A percentile compares a stretch with the other conserved stretches of the same genome.
phyloP scores from a whole-genome alignment of 2,329 filamentous ascomycete genomes.

The Pyricularia sp. region DNA sequence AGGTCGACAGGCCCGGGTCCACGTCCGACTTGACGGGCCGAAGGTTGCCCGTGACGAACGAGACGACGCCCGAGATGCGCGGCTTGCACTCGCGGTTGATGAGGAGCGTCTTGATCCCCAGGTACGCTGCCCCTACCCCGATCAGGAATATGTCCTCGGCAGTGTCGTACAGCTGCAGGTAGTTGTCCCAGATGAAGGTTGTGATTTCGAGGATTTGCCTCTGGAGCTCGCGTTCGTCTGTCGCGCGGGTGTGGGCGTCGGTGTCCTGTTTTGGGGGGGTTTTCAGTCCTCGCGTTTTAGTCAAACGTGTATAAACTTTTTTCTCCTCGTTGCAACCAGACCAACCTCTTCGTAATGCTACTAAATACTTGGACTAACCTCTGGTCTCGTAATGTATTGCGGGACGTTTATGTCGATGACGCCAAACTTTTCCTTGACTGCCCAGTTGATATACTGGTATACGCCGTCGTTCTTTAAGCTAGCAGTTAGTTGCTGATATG shows the following conservation, averaged over 20 bases:
- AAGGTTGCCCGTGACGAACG: conserved; percentile 67
- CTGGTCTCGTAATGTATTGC: conserved; percentile 53
- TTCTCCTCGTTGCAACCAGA: too few species aligned
- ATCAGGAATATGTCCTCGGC: conserved; percentile 69
- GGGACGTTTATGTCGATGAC: conserved; percentile 90
- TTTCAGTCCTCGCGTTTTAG: neutral
- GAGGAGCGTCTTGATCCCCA: conserved; percentile 70
- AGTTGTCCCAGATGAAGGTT: conserved; percentile 92
- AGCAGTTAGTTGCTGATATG: neutral
- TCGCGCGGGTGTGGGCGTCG: conserved; percentile 31
- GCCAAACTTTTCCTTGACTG: conserved; percentile 59
- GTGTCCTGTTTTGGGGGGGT: conserved; percentile 23
- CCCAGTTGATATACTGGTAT: conserved; percentile 75
- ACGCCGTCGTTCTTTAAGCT: conserved; percentile 60
- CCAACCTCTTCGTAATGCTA: neutral
- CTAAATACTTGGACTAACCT: conserved; percentile 23
- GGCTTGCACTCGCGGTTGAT: conserved; percentile 60
- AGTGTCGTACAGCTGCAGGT: conserved; percentile 65
- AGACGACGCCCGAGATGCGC: conserved; percentile 58
- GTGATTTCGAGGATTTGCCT: conserved; percentile 59
- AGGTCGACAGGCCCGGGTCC: conserved; percentile 57
- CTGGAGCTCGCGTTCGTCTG: conserved; percentile 35
- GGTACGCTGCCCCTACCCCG: conserved; percentile 80
- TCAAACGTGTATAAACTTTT: conserved; percentile 5
- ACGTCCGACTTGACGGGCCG: conserved; percentile 68